Evolutionary conservation across 306 rosid genomes (phyloP).

Genomic region (Inga laurina): DNA sequence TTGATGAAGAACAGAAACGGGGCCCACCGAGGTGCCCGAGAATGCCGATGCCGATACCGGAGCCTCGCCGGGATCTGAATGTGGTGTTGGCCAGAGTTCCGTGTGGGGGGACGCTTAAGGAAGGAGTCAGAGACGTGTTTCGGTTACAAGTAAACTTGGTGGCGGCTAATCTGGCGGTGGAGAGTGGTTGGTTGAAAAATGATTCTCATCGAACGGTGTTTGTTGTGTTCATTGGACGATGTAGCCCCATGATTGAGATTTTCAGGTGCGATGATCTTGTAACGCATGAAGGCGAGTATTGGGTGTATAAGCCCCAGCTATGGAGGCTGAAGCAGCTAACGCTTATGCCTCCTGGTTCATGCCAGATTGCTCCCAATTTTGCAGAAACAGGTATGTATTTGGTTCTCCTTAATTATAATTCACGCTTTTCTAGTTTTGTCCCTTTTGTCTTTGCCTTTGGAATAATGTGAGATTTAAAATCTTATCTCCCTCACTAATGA

Average conservation of each 20-base stretch:
- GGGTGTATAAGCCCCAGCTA: conserved; percentile 67
- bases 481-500: not conserved
- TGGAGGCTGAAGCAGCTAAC: conserved; percentile 52
- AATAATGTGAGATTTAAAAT: not conserved
- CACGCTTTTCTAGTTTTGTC: not conserved
- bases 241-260: conserved; percentile 77
- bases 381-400: conserved; percentile 52
- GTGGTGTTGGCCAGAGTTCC: conserved; percentile 61
- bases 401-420: not conserved
- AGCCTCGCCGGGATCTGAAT: conserved; percentile 41
- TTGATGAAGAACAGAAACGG: conserved; percentile 53
- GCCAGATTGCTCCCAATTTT: conserved; percentile 62
- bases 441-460: not conserved
- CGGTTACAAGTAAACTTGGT: conserved; percentile 70
- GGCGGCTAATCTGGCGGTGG: conserved; percentile 65
- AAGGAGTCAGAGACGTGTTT: conserved; percentile 51
- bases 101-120: conserved; percentile 34
- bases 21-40: conserved; percentile 48
- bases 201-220: conserved; percentile 48
- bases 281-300: conserved; percentile 42
- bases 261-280: conserved; percentile 69
- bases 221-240: conserved; percentile 62
- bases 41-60: conserved; percentile 55
- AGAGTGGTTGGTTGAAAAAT: conserved; percentile 45
- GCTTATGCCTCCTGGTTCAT: conserved; percentile 69